Base-by-base conservation (phyloP, 768 basidiomycete species). In the Krasilnikovozyma curviuscula region DNA sequence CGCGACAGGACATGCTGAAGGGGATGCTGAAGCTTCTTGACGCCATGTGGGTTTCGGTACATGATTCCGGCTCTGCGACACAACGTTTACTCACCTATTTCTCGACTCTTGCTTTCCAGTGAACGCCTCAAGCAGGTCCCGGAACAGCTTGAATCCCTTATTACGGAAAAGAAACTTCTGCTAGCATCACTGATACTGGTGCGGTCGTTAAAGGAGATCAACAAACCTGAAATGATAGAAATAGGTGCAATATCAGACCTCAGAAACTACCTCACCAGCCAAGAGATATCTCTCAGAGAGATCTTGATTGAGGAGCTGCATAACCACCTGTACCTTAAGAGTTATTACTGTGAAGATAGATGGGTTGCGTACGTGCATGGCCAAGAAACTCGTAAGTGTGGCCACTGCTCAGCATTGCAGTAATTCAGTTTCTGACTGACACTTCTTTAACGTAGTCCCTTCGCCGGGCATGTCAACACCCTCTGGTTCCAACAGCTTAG, bases 21-120 rank as follows among this genome's bases (percentile, higher is more conserved):
- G 93, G 97, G 64, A 97, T 97, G 86, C 72, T 89, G 59, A 76
- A 76, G 37, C 71, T 95, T n/a, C 62, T 98, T 53, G 88, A 95
- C 62, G 81, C 85, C 60, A 91, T 97, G 91, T 89, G 56, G 52
- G 81, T 64, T 5, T 40, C 2, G 23, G 24, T 32, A 30, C 9
- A 19, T 35, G 23, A 5, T n/a, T 4, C 21, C 14, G 23, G 19
- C 5, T 10, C 23, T 5, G 7, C 10, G n/a, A 9, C 29, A 12
- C 14, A 3, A 16, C 8, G 28, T 18, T 14, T 45, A 2, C 3
- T 32, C 10, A 16, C 16, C 6, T 8, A 16, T 35, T 18, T 18
- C 37, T 25, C 28, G 58, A 54, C 56, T 35, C 33, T 38, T 37
- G 49, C 44, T 32, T 31, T 29, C 35, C 57, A 95, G 89, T 38